Base-by-base conservation (phyloP, 2,329 filamentous ascomycete genomes). In the Chaetomiaceae sp. region DNA sequence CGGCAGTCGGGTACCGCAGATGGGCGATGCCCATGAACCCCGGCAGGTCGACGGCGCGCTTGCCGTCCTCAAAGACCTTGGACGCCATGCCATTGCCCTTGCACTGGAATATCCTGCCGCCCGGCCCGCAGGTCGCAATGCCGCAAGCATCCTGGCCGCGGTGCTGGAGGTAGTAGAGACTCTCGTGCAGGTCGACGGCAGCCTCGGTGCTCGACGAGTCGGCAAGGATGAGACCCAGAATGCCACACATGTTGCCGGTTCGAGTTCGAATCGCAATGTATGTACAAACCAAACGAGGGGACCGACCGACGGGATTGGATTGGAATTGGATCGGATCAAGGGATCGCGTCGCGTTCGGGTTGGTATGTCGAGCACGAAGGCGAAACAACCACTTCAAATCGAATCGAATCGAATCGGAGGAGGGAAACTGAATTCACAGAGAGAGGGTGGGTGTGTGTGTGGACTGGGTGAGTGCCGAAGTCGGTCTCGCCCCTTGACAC, bases 21-120 rank as follows among this genome's bases (percentile, higher is more conserved):
- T 96, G 91, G 37, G 82, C 86, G 54, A 96, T 77, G 55, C 89
- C 89, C 86, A 93, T 91, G 69, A 82, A 92, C 30, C 90, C 90
- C 12, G 89, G 86, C 45, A 93, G 77, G 62, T 90, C 83, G 43
- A 79, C 73, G 35, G 91, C 76, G 55, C 86, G 80, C 53, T 81
- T 78, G 58, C 89, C 90, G 57, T 95, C 87, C 47, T 85, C 77
- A 70, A 96, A 95, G 60, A 95, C 89, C 66, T 85, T 87, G 51
- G 85, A 81, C 35, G 87, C 90, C 78, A 96, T 86, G 49, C 90
- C 91, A 65, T 90, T 89, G 58, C 89, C 89, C 72, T 96, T 96
- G 74, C 87, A 86, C 66, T 95, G 89, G 66, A 86, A 92, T 59
- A 96, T 85, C 38, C 89, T 79, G 55, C 91, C 90, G 31, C 87